Evolutionary conservation across 2,329 filamentous ascomycete species (phyloP).

Genomic region (Talaromyces pinophilus): DNA sequence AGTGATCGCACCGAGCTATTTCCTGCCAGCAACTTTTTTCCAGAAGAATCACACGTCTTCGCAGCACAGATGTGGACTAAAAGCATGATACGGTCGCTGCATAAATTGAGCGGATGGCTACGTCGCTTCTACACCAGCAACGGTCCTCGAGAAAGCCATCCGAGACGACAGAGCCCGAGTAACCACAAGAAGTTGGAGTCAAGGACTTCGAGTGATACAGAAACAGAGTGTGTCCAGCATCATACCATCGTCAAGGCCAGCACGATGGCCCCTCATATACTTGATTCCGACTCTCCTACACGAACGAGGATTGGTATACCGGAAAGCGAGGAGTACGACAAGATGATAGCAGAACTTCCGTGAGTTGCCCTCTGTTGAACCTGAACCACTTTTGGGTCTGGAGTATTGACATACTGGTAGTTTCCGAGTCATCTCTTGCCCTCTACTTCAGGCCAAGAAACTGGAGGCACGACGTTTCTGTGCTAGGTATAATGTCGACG

Average conservation of each 20-base stretch:
- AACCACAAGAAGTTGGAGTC: conserved; percentile 16
- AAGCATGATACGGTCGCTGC: conserved; percentile 14
- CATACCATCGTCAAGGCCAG: conserved; percentile 6
- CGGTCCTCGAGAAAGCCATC: background rate
- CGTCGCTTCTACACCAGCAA: conserved; percentile 14
- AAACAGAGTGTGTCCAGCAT: conserved; percentile 2
- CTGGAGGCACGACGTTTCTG: conserved; percentile 24
- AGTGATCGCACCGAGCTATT: background rate
- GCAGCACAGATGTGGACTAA: conserved; percentile 12
- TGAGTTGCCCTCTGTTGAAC: conserved; percentile 10
- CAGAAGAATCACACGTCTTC: background rate
- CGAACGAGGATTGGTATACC: conserved; percentile 10
- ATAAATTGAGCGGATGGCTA: conserved; percentile 18
- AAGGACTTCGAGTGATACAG: conserved; percentile 14
- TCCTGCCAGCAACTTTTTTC: background rate
- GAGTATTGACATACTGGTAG: conserved; percentile 7
- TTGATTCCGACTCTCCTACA: conserved; percentile 2
- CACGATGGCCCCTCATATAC: background rate
- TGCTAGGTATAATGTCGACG: conserved; percentile 24
- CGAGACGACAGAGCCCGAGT: background rate
- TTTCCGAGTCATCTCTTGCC: conserved; percentile 21
- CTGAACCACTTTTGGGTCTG: background rate
- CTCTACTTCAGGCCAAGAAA: conserved; percentile 23
- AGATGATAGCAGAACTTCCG: conserved; percentile 23
- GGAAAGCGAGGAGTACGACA: conserved; percentile 21